A percentile compares a stretch with the other conserved stretches of the same genome.
These are phyloP conservation scores for Nicotiana otophora DNA, from an alignment of 257 asterid species.

Conservation along the genomic window DNA sequence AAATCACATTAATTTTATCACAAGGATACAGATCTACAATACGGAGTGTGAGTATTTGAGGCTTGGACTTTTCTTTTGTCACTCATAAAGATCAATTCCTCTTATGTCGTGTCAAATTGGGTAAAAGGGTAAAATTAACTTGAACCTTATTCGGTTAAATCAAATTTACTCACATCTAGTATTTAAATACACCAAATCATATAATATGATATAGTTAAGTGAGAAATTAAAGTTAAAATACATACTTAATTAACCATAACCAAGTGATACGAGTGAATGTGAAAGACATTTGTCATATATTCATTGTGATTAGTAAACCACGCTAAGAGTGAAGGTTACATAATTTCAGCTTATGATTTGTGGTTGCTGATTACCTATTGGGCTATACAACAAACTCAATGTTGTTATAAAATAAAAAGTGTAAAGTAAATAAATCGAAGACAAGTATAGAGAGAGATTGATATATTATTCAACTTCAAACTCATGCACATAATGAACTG, in stretches of 20 bases:
- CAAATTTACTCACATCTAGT: not conserved
- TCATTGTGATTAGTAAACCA: not conserved
- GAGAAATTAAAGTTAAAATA: not conserved
- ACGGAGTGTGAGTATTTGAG: not conserved
- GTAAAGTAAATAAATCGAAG: too few species aligned
- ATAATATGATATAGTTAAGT: not conserved
- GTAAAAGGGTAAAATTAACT: too few species aligned
- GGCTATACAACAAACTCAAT: not conserved
- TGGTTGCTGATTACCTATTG: not conserved
- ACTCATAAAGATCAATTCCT: not conserved
- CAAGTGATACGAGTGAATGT: not conserved
- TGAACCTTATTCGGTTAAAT: not conserved
- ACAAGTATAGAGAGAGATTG: too few species aligned
- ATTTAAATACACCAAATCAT: not conserved
- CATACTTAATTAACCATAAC: not conserved
- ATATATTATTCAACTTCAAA: too few species aligned
- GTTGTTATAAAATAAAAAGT: too few species aligned
- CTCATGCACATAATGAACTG: too few species aligned
- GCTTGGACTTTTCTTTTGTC: not conserved
- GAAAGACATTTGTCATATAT: too few species aligned
- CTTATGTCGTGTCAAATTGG: not conserved
- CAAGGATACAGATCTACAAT: too few species aligned
- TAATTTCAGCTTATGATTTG: not conserved
- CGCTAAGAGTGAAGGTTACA: not conserved
- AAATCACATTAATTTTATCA: too few species aligned